Conservation (phyloP, 495 filamentous ascomycete genomes). For the Tuber indicum region DNA sequence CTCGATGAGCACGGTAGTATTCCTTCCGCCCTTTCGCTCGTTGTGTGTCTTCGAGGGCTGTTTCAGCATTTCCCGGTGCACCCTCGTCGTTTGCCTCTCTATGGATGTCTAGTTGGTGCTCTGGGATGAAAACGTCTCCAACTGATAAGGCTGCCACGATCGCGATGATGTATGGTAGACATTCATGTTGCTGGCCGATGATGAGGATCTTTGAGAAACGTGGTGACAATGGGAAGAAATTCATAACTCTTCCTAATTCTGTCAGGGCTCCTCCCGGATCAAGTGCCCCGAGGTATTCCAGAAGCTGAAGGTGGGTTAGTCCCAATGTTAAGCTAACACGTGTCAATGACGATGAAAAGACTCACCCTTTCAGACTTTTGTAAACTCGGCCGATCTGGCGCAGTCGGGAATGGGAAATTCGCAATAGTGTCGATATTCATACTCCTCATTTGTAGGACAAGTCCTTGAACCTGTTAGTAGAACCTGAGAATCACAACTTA, state of each 20-base stretch:
- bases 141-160: constrained; percentile 84
- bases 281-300: constrained; percentile 47
- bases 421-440: constrained; percentile 87
- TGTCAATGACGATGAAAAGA: constrained; percentile 57
- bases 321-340: background rate
- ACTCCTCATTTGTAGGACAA: constrained; percentile 89
- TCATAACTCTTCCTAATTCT: constrained; percentile 65
- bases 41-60: constrained; percentile 61
- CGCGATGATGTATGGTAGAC: constrained; percentile 79
- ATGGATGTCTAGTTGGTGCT: constrained; percentile 63
- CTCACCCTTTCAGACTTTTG: constrained; percentile 75
- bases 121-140: constrained; percentile 77
- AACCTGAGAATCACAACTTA: constrained; percentile 5
- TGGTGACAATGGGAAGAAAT: constrained; percentile 80
- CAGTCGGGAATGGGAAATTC: constrained; percentile 97
- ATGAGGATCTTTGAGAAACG: constrained; percentile 85
- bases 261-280: constrained; percentile 32
- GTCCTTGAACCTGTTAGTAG: constrained; percentile 44
- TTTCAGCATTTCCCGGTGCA: constrained; percentile 52
- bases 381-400: constrained; percentile 72
- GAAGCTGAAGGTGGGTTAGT: constrained; percentile 23
- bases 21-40: constrained; percentile 56
- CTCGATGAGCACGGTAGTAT: constrained; percentile 68
- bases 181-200: constrained; percentile 74
- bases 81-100: constrained; percentile 45